Percentiles rank a stretch among this genome's conserved stretches.
Conservation (phyloP, 1,139 yeast species). For the Nadsonia starkeyi-henricii region DNA sequence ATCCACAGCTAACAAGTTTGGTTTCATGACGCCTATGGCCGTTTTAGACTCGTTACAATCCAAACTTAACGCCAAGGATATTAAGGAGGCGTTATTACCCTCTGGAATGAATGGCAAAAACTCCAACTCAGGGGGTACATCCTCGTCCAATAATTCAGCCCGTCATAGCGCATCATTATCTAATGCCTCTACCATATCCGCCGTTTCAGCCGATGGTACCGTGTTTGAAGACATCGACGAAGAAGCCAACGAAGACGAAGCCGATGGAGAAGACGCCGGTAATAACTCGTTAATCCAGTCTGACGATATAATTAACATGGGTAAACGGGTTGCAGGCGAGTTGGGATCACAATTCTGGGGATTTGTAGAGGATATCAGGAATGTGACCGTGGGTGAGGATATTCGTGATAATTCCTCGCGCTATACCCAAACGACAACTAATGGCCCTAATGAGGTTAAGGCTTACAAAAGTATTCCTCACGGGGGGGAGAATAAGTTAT, state of each 20-base stretch:
- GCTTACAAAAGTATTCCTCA: neutral
- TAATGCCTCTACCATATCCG: neutral
- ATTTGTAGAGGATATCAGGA: constrained; percentile 22
- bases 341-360: constrained; percentile 25
- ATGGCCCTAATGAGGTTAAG: too few relatives aligned
- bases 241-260: neutral
- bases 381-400: constrained; percentile 21
- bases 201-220: neutral
- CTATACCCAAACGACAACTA: neutral
- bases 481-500: too few relatives aligned
- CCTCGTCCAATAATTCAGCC: constrained; percentile 1
- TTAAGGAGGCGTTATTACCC: neutral
- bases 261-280: neutral
- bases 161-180: constrained; percentile 7
- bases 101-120: neutral
- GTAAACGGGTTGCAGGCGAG: constrained; percentile 23
- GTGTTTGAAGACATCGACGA: neutral
- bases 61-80: neutral
- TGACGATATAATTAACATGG: constrained; percentile 22
- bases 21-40: neutral
- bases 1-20: neutral
- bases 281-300: constrained; percentile 11
- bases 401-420: neutral
- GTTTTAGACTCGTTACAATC: neutral
- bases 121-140: neutral